Evolutionary conservation across 2,329 filamentous ascomycete genomes (phyloP).

Genomic region (Epichloe gansuensis): DNA sequence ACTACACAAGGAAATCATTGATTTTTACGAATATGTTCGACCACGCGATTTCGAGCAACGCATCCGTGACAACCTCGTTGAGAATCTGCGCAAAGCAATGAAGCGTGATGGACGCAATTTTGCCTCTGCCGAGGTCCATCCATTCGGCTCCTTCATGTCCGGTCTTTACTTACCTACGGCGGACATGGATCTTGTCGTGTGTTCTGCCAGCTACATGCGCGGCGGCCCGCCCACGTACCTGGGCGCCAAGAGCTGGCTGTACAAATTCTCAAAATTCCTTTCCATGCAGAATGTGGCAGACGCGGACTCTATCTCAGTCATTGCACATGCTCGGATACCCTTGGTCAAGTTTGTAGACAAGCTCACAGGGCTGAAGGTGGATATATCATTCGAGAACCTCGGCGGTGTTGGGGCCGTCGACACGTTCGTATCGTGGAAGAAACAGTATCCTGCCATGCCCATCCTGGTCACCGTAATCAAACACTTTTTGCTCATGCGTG

Average conservation of each 20-base stretch:
- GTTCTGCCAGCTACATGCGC: conserved; percentile 44
- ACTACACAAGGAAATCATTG: conserved; percentile 78
- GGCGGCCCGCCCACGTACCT: conserved; percentile 35
- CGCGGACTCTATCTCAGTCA: conserved; percentile 48
- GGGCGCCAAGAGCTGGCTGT: conserved; percentile 42
- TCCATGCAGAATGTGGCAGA: conserved; percentile 42
- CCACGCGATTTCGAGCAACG: conserved; percentile 65
- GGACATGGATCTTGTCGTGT: conserved; percentile 87
- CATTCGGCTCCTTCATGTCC: conserved; percentile 91
- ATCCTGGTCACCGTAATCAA: conserved; percentile 80
- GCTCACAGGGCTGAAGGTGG: conserved; percentile 67
- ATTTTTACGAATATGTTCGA: conserved; percentile 77
- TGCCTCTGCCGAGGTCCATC: conserved; percentile 48
- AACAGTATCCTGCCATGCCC: conserved; percentile 70
- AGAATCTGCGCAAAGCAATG: conserved; percentile 51
- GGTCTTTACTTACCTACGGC: conserved; percentile 59
- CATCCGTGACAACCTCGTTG: conserved; percentile 60
- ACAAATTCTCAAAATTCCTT: conserved; percentile 50
- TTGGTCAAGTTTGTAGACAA: conserved; percentile 83
- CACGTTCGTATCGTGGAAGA: conserved; percentile 72
- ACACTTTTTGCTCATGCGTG: conserved; percentile 81
- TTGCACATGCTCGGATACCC: conserved; percentile 69
- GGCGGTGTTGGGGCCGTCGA: conserved; percentile 68
- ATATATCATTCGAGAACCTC: conserved; percentile 88
- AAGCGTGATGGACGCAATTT: conserved; percentile 35